Evolutionary conservation across 2,329 filamentous ascomycete species (phyloP), one percentile per base, ranked within the genome.

Genomic region (Arthroderma uncinatum): DNA sequence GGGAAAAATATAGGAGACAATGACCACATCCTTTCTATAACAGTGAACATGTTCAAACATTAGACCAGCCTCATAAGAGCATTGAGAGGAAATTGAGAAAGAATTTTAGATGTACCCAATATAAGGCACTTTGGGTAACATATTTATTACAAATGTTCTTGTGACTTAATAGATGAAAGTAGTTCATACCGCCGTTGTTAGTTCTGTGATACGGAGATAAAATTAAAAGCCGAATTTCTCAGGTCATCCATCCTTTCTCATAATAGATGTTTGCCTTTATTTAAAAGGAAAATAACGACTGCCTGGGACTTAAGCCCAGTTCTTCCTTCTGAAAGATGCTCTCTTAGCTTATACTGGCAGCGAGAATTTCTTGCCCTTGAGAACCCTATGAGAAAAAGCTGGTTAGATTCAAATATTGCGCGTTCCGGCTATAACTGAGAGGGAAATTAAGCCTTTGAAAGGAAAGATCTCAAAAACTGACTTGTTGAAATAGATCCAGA

Each of bases 401-500:
- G 25, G 21, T 50, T 58, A 53, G 52, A 47, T 14, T 39, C 10
- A 5, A 19, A 14, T 37, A 19, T n/a, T 44, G 25, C 30, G 34
- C 42, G 16, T 14, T 21, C 30, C 33, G 48, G 7, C 21, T 10
- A 40, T 40, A 36, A 2, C 5, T 23, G 9, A 23, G 42, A 6
- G 19, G 19, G 42, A 6, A 14, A 16, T 12, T 7, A 23, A n/a
- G 14, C 1, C 39, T n/a, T 48, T 28, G 33, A 34, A 34, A 9
- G 33, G 53, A 9, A 16, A 16, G 19, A 19, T 10, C 40, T 19
- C 33, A 23, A 25, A 16, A 6, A 74, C 80, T 72, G 70, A 85
- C 84, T 96, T 97, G 59, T 86, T 95, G 76, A 96, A 98, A 78
- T 98, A 98, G 68, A 98, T 92, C 80, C 91, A 98, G 82, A 98